Evolutionary conservation across 2,329 filamentous ascomycete genomes (phyloP), one percentile per base, ranked within the genome.

Genomic region (Ilyonectria sp.): DNA sequence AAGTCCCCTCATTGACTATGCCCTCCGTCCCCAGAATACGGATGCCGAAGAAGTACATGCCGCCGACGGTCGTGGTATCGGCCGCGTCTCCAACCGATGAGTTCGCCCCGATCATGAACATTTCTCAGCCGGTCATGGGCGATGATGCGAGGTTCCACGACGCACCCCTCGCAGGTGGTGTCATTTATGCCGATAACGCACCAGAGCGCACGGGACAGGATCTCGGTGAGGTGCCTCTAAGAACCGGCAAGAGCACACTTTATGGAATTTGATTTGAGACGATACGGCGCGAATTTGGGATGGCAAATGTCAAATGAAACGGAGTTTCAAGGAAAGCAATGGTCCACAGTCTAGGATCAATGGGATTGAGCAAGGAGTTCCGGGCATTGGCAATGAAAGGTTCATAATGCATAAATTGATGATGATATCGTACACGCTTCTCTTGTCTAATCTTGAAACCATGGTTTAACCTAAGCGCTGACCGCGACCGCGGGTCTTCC

Each of bases 401-500:
- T 62, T 43, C 44, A 47, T 21, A 55, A 33, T 62, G 19, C 50
- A 46, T 31, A 47, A 33, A 33, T 37, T 47, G 35, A 43, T n/a
- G 47, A 31, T n/a, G 9, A 40, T 29, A 44, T 54, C 15, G 8
- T 49, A 60, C 43, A 23, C 26, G 35, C 33, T 43, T 15, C 4
- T 15, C n/a, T 43, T 29, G 15, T 19, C 33, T 37, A 17, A 35
- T 26, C 31, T 21, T 17, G n/a, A 53, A 53, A n/a, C 4, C 40
- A 43, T 43, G 15, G 13, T 29, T 80, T 79, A 85, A 40, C 91
- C 91, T 11, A 93, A 81, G 56, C 91, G 86, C 44, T 89, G 86
- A 0, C 91, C 91, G 7, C 85, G 79, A 1, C 91, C 91, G 70
- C 90, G 84, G 31, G 84, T 87, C 64, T 84, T 86, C 92, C 91